Evolutionary conservation across 164 flowering plant genomes (phyloP).

Genomic region (Santalum album): DNA sequence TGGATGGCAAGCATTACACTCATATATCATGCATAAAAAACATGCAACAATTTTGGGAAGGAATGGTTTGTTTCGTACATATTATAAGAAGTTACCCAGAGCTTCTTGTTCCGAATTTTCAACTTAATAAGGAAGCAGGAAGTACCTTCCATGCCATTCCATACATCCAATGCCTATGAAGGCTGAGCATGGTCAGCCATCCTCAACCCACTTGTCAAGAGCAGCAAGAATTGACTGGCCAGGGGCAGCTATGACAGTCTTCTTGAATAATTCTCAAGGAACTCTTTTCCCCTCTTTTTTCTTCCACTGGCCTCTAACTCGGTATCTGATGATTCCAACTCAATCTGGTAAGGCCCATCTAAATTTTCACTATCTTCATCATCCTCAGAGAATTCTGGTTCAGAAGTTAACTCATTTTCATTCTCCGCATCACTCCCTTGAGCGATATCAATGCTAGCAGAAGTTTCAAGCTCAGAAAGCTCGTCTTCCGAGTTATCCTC

Average conservation of each 20-base stretch:
- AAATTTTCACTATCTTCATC: conserved; percentile 9
- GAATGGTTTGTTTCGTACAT: no score
- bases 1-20: no score
- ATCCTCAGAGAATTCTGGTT: conserved; percentile 41
- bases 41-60: no score
- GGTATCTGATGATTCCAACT: conserved; percentile 21
- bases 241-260: conserved; percentile 32
- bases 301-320: conserved; percentile 18
- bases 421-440: conserved; percentile 8
- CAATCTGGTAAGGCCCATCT: conserved; percentile 18
- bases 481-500: conserved; percentile 61
- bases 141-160: conserved; percentile 86
- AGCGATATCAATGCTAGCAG: conserved; percentile 9
- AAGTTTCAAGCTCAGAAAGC: conserved; percentile 66
- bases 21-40: no score
- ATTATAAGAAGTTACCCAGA: no score
- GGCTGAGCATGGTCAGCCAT: conserved; percentile 40
- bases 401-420: conserved; percentile 32
- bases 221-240: conserved; percentile 21
- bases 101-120: no score
- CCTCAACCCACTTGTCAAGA: conserved; percentile 56
- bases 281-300: conserved; percentile 6
- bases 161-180: conserved; percentile 46
- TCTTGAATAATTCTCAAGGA: conserved; percentile 25
- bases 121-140: no score